Conservation (phyloP, 768 basidiomycete genomes). For the Fistulinella prunicolor region DNA sequence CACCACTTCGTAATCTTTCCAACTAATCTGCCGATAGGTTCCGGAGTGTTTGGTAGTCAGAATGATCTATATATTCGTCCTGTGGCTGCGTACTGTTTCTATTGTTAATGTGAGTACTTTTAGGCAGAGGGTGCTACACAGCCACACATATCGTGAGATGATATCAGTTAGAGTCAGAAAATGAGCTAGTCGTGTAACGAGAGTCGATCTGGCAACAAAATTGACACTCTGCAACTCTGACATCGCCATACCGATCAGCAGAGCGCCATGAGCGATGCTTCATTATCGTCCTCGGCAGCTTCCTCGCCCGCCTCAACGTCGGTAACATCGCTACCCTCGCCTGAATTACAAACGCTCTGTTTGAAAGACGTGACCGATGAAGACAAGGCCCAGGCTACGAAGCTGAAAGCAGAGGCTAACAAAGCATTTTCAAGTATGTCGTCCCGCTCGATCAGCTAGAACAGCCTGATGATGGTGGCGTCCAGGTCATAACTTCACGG, state of each 20-base stretch:
- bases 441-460: neutral
- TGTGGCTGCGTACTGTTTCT: too few relatives aligned
- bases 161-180: too few relatives aligned
- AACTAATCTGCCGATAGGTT: neutral
- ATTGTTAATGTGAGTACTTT: too few relatives aligned
- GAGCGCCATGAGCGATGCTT: constrained; percentile 22
- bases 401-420: constrained; percentile 84
- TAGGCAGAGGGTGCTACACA: too few relatives aligned
- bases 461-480: constrained; percentile 2
- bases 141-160: too few relatives aligned
- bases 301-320: constrained; percentile 52
- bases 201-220: constrained; percentile 9
- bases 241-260: constrained; percentile 3
- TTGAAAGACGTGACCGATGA: constrained; percentile 64
- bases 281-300: constrained; percentile 27
- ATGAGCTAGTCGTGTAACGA: too few relatives aligned
- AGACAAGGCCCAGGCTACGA: constrained; percentile 63
- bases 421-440: constrained; percentile 70
- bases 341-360: constrained; percentile 50
- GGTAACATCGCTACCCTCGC: constrained; percentile 57
- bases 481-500: constrained; percentile 68
- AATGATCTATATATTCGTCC: too few relatives aligned
- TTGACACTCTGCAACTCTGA: neutral
- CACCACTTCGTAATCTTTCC: too few relatives aligned
- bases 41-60: neutral